These are phyloP conservation scores for Alternaria rosae DNA, from an alignment of 2,329 filamentous ascomycete species.

Conservation along the genomic window DNA sequence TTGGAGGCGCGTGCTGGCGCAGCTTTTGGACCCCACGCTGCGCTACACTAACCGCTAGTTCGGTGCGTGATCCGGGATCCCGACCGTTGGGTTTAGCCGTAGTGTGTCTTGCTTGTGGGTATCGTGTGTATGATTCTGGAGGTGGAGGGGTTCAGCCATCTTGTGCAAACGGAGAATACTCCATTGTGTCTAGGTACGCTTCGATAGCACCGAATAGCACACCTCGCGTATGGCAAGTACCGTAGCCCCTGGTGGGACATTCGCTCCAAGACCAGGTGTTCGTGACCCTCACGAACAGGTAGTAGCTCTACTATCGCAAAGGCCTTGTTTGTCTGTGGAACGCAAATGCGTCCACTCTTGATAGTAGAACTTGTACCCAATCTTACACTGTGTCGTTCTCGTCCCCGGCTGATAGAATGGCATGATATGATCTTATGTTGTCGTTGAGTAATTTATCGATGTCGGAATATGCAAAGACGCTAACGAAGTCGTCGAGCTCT, in stretches of 20 bases:
- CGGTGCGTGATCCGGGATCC: slow-evolving; percentile 4
- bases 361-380: background rate
- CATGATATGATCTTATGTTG: slow-evolving; percentile 37
- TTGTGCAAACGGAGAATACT: background rate
- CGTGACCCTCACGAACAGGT: background rate
- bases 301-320: background rate
- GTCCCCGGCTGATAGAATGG: slow-evolving; percentile 48
- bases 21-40: slow-evolving; percentile 10
- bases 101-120: background rate
- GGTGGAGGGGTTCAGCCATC: background rate
- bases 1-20: background rate
- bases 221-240: background rate
- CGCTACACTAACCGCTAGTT: background rate
- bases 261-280: background rate
- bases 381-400: slow-evolving; percentile 40
- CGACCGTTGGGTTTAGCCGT: slow-evolving; percentile 7
- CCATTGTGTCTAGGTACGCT: background rate
- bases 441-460: slow-evolving; percentile 51
- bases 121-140: background rate
- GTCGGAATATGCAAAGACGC: slow-evolving; percentile 52
- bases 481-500: slow-evolving; percentile 60
- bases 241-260: background rate
- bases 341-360: background rate
- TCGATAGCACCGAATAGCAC: background rate
- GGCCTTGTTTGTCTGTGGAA: background rate